Conservation (phyloP, 495 filamentous ascomycete species). For the Elasticomyces elasticus region DNA sequence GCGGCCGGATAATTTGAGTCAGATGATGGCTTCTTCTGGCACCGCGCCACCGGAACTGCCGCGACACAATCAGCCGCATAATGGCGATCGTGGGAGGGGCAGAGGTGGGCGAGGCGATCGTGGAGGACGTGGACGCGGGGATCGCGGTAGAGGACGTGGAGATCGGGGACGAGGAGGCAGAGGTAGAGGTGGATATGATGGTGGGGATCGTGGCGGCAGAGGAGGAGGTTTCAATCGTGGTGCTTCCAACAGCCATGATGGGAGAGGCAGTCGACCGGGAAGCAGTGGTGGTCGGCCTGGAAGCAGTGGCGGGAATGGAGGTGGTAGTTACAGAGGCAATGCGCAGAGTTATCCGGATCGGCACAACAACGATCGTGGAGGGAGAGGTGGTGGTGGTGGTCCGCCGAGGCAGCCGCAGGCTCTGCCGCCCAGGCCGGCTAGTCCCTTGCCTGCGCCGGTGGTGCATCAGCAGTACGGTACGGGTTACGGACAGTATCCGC, state of each 20-base stretch:
- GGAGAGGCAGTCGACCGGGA: background rate
- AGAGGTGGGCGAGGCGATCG: too few species aligned
- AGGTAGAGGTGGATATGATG: constrained; percentile 16
- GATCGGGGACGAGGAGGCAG: constrained; percentile 35
- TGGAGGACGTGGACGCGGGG: constrained; percentile 25
- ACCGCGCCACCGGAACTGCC: constrained; percentile 3
- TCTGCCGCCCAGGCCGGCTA: constrained; percentile 3
- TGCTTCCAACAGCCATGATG: background rate
- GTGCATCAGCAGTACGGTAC: background rate
- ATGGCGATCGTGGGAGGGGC: constrained; percentile 15
- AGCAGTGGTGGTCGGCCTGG: background rate
- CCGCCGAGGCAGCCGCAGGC: background rate
- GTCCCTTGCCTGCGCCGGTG: background rate
- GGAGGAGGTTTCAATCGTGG: constrained; percentile 2
- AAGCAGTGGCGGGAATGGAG: constrained; percentile 1
- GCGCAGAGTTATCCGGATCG: constrained; percentile 21
- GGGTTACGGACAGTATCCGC: background rate
- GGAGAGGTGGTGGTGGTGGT: background rate
- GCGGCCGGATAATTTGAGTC: constrained; percentile 33
- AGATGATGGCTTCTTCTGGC: constrained; percentile 28
- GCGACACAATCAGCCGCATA: background rate
- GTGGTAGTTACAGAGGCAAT: constrained; percentile 6
- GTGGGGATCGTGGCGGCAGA: constrained; percentile 25
- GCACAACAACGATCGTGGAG: constrained; percentile 11
- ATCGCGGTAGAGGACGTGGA: constrained; percentile 41